These are phyloP conservation scores for Colletotrichum agaves DNA, from an alignment of 2,329 filamentous ascomycete species.

Conservation along the genomic window DNA sequence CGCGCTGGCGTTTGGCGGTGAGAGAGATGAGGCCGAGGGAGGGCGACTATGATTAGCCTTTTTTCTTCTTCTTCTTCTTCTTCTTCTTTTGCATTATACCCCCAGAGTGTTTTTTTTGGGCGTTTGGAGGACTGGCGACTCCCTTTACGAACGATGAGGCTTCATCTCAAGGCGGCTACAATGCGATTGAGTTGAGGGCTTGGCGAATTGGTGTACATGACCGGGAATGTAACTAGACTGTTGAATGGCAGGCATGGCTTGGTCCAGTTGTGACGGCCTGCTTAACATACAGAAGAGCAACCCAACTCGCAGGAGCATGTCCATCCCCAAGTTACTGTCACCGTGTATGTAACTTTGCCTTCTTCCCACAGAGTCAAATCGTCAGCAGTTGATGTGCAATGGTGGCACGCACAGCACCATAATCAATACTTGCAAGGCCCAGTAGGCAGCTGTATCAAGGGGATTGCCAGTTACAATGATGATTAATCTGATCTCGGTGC, in stretches of 20 bases:
- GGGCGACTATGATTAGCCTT: not conserved
- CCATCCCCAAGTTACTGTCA: too few relatives aligned
- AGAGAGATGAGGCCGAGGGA: constrained; percentile 54
- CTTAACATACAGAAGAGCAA: too few relatives aligned
- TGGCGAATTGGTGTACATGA: too few relatives aligned
- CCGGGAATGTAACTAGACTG: too few relatives aligned
- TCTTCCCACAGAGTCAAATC: too few relatives aligned
- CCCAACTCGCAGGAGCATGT: too few relatives aligned
- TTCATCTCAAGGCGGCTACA: too few relatives aligned
- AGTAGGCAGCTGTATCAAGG: not conserved
- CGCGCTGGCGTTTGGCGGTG: constrained; percentile 84
- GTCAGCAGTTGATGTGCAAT: not conserved
- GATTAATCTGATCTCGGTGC: constrained; percentile 32
- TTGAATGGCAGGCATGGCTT: too few relatives aligned
- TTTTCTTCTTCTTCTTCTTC: not conserved
- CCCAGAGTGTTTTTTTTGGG: constrained; percentile 10
- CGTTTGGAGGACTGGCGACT: constrained; percentile 13
- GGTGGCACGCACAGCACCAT: not conserved
- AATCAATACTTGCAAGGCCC: not conserved
- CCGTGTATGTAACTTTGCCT: too few relatives aligned
- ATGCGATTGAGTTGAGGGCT: too few relatives aligned
- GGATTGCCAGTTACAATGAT: constrained; percentile 17
- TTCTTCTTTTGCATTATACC: constrained; percentile 32
- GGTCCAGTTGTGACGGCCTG: too few relatives aligned
- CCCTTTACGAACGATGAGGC: not conserved